A percentile compares a stretch with the other conserved stretches of the same genome.
Conservation (phyloP, 768 basidiomycete genomes). For the Lyophyllum semitale region DNA sequence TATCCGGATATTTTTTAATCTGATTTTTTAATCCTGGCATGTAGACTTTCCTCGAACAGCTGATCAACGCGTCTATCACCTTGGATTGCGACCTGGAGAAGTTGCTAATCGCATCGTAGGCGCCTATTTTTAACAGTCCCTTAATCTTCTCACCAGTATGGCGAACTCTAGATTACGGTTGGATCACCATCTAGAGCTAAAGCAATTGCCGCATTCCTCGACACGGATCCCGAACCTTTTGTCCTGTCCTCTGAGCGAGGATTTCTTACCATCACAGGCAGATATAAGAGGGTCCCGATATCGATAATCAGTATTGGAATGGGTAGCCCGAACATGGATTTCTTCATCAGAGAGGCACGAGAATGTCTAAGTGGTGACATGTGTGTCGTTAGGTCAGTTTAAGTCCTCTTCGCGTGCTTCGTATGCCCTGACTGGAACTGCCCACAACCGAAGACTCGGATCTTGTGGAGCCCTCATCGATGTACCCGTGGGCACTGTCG, state of each 20-base stretch:
- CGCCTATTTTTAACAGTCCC: constrained; percentile 6
- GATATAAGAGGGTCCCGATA: constrained; percentile 61
- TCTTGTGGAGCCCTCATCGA: constrained; percentile 76
- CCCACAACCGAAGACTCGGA: constrained; percentile 58
- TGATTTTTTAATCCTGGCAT: background rate
- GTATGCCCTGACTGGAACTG: constrained; percentile 5
- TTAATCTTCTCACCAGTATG: background rate
- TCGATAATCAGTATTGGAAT: constrained; percentile 82
- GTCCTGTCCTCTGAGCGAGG: constrained; percentile 71
- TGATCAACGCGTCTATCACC: constrained; percentile 77
- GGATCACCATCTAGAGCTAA: constrained; percentile 71
- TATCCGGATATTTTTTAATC: background rate
- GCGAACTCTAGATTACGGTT: constrained; percentile 60
- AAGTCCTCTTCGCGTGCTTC: constrained; percentile 7
- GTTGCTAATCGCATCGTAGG: constrained; percentile 80
- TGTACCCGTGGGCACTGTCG: constrained; percentile 74
- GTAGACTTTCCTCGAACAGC: constrained; percentile 77
- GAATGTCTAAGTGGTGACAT: constrained; percentile 71
- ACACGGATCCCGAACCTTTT: constrained; percentile 60
- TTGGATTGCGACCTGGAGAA: constrained; percentile 74
- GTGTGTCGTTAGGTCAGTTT: constrained; percentile 47
- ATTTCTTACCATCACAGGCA: constrained; percentile 72
- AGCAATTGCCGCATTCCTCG: constrained; percentile 59
- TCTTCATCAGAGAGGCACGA: constrained; percentile 79
- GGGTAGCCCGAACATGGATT: constrained; percentile 83